phyloP scores from a whole-genome alignment of 2,329 filamentous ascomycete genomes.

The Trichoderma breve region DNA sequence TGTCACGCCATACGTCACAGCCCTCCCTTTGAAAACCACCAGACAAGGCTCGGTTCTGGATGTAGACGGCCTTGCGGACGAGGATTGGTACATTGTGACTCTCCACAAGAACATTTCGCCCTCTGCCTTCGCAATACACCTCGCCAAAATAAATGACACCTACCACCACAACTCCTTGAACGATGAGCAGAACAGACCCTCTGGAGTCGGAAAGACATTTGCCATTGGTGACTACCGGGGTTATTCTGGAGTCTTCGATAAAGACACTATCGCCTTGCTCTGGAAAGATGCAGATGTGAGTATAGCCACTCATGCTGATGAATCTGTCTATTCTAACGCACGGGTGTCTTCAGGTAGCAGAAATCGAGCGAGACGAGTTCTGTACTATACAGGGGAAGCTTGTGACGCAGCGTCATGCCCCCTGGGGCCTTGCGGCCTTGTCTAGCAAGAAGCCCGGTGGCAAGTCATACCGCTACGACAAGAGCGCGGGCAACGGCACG shows the following conservation, averaged over 20 bases:
- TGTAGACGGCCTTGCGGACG: constrained; percentile 28
- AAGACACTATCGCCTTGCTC: constrained; percentile 41
- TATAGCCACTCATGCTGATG: not conserved
- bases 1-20: constrained; percentile 13
- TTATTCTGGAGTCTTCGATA: constrained; percentile 44
- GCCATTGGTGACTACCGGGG: constrained; percentile 37
- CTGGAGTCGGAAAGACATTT: constrained; percentile 33
- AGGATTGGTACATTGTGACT: constrained; percentile 47
- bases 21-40: constrained; percentile 7
- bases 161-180: not conserved
- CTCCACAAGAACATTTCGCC: constrained; percentile 38
- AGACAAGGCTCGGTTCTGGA: constrained; percentile 21
- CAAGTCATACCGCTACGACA: constrained; percentile 42
- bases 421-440: constrained; percentile 47
- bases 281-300: constrained; percentile 35
- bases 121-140: constrained; percentile 35
- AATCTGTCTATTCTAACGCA: not conserved
- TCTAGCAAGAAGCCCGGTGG: constrained; percentile 39
- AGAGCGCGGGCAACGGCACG: constrained; percentile 39
- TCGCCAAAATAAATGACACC: constrained; percentile 27
- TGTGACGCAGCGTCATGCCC: constrained; percentile 35
- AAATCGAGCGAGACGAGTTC: not conserved
- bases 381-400: constrained; percentile 19
- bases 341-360: not conserved
- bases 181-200: constrained; percentile 23